Evolutionary conservation across 2,329 filamentous ascomycete genomes (phyloP).

Genomic region (Ceratocystis huliohia): DNA sequence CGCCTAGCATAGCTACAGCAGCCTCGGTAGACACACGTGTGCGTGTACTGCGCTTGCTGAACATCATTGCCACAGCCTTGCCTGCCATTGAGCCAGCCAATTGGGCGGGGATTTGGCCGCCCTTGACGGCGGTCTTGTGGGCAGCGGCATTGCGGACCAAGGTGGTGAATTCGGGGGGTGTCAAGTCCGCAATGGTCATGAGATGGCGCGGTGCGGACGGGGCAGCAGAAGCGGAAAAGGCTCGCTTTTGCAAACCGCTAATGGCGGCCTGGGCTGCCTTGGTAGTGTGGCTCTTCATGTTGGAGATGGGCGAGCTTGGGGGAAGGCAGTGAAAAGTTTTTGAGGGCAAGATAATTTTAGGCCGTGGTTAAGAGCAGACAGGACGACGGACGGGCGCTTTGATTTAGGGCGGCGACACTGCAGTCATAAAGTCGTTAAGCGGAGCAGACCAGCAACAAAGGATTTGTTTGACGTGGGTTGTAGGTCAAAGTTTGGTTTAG

Average conservation of each 20-base stretch:
- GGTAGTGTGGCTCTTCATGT: constrained; percentile 29
- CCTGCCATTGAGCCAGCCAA: constrained; percentile 54
- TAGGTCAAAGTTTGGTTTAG: not conserved
- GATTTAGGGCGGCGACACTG: not conserved
- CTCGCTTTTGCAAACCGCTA: constrained; percentile 32
- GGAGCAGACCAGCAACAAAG: constrained; percentile 4
- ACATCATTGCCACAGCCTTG: constrained; percentile 85
- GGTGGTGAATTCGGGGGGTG: constrained; percentile 62
- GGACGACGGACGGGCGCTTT: not conserved
- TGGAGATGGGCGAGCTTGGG: constrained; percentile 12
- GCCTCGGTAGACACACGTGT: constrained; percentile 90
- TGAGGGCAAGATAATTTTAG: not conserved
- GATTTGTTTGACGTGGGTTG: not conserved
- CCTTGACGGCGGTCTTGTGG: constrained; percentile 68
- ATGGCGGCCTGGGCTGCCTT: constrained; percentile 28
- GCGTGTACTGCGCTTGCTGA: constrained; percentile 88
- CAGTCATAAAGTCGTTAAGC: not conserved
- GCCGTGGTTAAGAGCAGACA: not conserved
- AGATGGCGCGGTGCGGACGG: constrained; percentile 57
- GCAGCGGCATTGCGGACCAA: constrained; percentile 71
- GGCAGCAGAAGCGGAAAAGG: constrained; percentile 31
- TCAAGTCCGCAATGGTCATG: constrained; percentile 80
- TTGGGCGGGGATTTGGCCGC: constrained; percentile 44
- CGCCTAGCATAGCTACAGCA: constrained; percentile 76
- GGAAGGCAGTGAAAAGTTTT: not conserved